Evolutionary conservation across 2,329 filamentous ascomycete genomes (phyloP).

Genomic region (Seiridium unicorne): DNA sequence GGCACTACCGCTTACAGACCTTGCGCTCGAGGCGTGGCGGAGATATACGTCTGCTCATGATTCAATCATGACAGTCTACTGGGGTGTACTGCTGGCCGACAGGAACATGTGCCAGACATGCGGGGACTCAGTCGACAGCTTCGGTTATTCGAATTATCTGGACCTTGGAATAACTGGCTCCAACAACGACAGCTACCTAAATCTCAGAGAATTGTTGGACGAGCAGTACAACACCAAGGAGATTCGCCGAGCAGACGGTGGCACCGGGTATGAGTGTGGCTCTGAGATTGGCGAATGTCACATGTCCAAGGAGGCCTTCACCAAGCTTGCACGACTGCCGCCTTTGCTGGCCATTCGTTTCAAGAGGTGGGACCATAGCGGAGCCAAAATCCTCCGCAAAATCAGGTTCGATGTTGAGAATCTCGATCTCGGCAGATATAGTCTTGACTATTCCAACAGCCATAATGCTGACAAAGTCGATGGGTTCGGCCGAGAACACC

Average conservation of each 20-base stretch:
- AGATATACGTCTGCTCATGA: not conserved
- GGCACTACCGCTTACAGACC: conserved; percentile 61
- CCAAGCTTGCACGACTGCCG: conserved; percentile 67
- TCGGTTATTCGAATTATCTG: not conserved
- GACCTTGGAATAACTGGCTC: not conserved
- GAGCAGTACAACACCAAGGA: conserved; percentile 2
- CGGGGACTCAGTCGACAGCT: not conserved
- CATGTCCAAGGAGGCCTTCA: conserved; percentile 1
- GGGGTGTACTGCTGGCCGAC: not conserved
- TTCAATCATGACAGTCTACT: conserved; percentile 1
- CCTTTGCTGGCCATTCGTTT: conserved; percentile 71
- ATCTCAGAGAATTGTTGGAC: not conserved
- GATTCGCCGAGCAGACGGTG: not conserved
- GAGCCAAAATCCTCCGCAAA: conserved; percentile 64
- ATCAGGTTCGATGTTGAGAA: conserved; percentile 76
- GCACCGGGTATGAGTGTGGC: conserved; percentile 2
- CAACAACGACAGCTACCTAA: not conserved
- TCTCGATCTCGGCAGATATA: conserved; percentile 52
- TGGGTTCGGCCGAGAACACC: conserved; percentile 55
- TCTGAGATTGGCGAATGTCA: conserved; percentile 1
- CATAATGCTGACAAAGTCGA: conserved; percentile 31
- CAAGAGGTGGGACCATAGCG: conserved; percentile 40
- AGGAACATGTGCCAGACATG: conserved; percentile 4
- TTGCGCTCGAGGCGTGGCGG: conserved; percentile 3
- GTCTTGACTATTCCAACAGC: conserved; percentile 3